These are phyloP conservation scores for Colletotrichum salicis DNA, from an alignment of 2,329 filamentous ascomycete species.

Conservation along the genomic window DNA sequence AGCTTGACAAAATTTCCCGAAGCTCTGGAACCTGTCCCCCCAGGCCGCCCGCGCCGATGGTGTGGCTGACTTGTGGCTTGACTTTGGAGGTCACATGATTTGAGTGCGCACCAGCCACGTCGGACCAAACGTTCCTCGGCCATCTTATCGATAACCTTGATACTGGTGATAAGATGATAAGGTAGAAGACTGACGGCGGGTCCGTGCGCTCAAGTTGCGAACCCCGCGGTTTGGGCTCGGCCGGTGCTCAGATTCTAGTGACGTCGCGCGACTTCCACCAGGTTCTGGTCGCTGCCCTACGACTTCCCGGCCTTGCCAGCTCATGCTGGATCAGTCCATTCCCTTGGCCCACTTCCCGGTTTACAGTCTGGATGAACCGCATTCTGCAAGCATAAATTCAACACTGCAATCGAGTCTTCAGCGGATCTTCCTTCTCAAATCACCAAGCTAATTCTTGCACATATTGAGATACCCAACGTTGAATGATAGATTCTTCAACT, in stretches of 20 bases:
- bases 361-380: slow-evolving; percentile 9
- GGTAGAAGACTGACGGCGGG: not conserved
- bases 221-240: slow-evolving; percentile 32
- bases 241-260: slow-evolving; percentile 37
- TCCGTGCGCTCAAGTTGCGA: not conserved
- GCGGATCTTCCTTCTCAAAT: not conserved
- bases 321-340: slow-evolving; percentile 30
- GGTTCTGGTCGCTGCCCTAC: slow-evolving; percentile 42
- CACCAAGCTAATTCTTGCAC: slow-evolving; percentile 9
- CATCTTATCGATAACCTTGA: slow-evolving; percentile 6
- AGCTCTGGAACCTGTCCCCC: slow-evolving; percentile 13
- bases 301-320: slow-evolving; percentile 25
- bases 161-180: not conserved
- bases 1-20: slow-evolving; percentile 36
- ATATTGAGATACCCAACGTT: slow-evolving; percentile 28
- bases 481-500: slow-evolving; percentile 33
- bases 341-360: slow-evolving; percentile 33
- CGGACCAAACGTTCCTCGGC: not conserved
- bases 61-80: slow-evolving; percentile 29
- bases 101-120: rapidly evolving
- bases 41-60: slow-evolving; percentile 18
- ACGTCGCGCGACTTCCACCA: slow-evolving; percentile 39
- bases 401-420: not conserved
- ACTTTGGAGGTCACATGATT: not conserved
- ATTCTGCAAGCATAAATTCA: slow-evolving; percentile 28